Percentiles rank a stretch among this genome's conserved stretches.
phyloP scores from a whole-genome alignment of 352 stramenopile species.

The Peronospora destructor region DNA sequence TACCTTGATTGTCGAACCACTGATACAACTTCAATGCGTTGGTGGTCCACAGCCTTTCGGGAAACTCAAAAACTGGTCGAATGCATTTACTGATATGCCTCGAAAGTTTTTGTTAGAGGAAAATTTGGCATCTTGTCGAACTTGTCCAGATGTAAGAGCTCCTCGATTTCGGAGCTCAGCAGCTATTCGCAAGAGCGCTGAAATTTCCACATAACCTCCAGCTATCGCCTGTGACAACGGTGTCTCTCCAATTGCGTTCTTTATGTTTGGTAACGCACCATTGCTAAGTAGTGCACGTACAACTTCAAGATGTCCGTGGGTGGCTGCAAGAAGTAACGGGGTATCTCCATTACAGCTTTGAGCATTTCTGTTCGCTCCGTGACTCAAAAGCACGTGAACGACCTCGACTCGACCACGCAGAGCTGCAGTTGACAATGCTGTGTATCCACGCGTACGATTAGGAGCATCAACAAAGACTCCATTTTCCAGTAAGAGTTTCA shows the following conservation, averaged over 20 bases:
- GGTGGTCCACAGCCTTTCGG: neutral
- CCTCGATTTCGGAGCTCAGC: slow-evolving; percentile 10
- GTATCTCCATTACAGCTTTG: slow-evolving; percentile 24
- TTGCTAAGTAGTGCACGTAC: slow-evolving; percentile 15
- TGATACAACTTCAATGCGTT: neutral
- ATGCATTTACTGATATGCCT: slow-evolving; percentile 7
- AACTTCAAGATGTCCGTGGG: slow-evolving; percentile 20
- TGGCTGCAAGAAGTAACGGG: slow-evolving; percentile 20
- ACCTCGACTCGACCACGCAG: slow-evolving; percentile 14
- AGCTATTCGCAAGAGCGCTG: slow-evolving; percentile 19
- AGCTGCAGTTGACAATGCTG: slow-evolving; percentile 21
- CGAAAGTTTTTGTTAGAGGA: neutral
- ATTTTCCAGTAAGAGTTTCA: slow-evolving; percentile 17
- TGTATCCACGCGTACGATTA: slow-evolving; percentile 25
- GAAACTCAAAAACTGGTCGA: slow-evolving; percentile 5
- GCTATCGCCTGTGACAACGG: slow-evolving; percentile 18
- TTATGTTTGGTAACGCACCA: slow-evolving; percentile 9
- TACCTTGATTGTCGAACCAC: neutral
- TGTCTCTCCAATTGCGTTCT: slow-evolving; percentile 22
- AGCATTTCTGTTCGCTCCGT: slow-evolving; percentile 13
- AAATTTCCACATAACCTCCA: slow-evolving; percentile 22
- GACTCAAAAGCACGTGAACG: slow-evolving; percentile 18
- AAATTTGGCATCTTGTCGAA: slow-evolving; percentile 1
- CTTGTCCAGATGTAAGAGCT: slow-evolving; percentile 5
- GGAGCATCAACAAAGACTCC: slow-evolving; percentile 22